A percentile compares a stretch with the other conserved stretches of the same genome.
Evolutionary conservation across 208 protist species (phyloP).

Genomic region (Trypanosoma brucei): DNA sequence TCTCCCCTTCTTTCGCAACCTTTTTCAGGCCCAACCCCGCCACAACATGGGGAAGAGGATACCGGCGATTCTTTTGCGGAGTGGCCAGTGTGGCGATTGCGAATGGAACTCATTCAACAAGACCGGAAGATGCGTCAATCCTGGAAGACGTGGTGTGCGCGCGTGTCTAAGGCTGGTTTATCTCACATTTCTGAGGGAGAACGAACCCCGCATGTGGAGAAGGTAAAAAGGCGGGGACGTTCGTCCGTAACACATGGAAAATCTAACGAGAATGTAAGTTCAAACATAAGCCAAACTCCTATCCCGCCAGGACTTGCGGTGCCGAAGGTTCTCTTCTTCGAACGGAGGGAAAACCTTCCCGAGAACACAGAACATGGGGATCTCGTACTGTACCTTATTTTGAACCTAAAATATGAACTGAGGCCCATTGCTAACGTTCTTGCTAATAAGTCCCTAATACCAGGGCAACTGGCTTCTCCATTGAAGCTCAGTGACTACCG

Average conservation of each 20-base stretch:
- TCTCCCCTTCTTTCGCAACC: neutral
- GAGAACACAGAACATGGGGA: conserved; percentile 3
- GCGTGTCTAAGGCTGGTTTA: conserved; percentile 16
- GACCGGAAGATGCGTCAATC: conserved; percentile 34
- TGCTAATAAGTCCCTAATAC: conserved; percentile 42
- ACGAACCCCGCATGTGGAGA: neutral
- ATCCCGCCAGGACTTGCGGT: conserved; percentile 15
- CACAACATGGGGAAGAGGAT: conserved; percentile 7
- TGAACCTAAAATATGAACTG: conserved; percentile 11
- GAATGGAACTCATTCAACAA: conserved; percentile 40
- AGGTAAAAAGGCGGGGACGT: conserved; percentile 12
- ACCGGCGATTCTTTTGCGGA: neutral
- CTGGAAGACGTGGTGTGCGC: conserved; percentile 32
- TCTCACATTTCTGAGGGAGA: conserved; percentile 4
- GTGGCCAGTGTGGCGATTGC: conserved; percentile 30
- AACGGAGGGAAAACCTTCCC: conserved; percentile 37
- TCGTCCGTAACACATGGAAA: conserved; percentile 3
- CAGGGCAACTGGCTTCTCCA: conserved; percentile 46
- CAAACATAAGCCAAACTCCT: neutral
- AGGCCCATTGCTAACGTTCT: conserved; percentile 16
- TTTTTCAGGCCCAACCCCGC: neutral
- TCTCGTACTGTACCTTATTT: conserved; percentile 14
- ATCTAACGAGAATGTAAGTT: conserved; percentile 9
- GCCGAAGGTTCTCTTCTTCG: conserved; percentile 70
- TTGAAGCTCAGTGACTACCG: conserved; percentile 66